These are phyloP conservation scores for Amylostereum areolatum DNA, from an alignment of 1,284 basidiomycete genomes.

Conservation along the genomic window DNA sequence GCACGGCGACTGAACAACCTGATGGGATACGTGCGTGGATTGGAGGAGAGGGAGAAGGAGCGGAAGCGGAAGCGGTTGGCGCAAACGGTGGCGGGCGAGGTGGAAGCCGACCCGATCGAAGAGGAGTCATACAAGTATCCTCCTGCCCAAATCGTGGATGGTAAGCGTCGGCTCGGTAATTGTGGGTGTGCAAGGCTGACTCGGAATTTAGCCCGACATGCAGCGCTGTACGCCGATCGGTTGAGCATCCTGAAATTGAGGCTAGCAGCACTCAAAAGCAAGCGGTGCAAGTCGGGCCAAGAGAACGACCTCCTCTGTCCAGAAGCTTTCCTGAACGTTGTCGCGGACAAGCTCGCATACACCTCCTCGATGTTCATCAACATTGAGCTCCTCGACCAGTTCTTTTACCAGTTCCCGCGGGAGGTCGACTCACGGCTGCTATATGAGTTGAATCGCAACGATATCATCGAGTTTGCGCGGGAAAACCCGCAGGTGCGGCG, in stretches of 20 bases:
- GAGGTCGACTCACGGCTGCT: constrained; percentile 95
- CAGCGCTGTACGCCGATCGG: constrained; percentile 81
- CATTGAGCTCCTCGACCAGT: constrained; percentile 94
- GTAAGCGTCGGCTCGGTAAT: constrained; percentile 36
- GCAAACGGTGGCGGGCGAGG: constrained; percentile 27
- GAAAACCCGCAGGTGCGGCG: constrained; percentile 85
- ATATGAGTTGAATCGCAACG: constrained; percentile 84
- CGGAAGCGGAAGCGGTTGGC: constrained; percentile 44
- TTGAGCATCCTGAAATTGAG: constrained; percentile 82
- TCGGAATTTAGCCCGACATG: constrained; percentile 71
- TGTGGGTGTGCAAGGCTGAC: no score
- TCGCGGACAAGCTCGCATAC: constrained; percentile 95
- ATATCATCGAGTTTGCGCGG: constrained; percentile 86
- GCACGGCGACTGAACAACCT: constrained; percentile 72
- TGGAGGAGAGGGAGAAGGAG: constrained; percentile 82
- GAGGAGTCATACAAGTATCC: constrained; percentile 84
- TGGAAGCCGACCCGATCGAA: constrained; percentile 39
- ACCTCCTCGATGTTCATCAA: constrained; percentile 99
- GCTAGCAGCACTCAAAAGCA: constrained; percentile 77
- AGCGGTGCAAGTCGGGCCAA: constrained; percentile 83
- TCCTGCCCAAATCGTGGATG: constrained; percentile 85
- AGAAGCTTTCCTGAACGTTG: constrained; percentile 93
- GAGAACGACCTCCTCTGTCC: constrained; percentile 89
- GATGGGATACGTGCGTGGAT: constrained; percentile 74
- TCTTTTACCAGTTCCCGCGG: constrained; percentile 99